These are phyloP conservation scores for Mycena amicta DNA, from an alignment of 768 basidiomycete genomes.

Conservation along the genomic window DNA sequence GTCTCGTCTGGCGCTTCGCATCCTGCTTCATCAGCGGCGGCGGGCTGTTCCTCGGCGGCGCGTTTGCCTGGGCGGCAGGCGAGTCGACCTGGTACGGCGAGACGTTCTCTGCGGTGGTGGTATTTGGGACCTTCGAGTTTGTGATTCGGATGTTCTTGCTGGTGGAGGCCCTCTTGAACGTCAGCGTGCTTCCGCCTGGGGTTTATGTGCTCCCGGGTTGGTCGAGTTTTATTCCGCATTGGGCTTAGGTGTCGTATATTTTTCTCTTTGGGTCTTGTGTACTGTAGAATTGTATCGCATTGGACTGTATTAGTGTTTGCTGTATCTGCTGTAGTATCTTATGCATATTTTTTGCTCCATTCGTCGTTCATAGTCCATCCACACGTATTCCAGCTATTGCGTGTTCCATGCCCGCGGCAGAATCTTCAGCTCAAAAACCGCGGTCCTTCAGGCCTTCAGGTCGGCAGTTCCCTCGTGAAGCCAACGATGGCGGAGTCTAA, in stretches of 20 bases:
- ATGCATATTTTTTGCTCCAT: too few relatives aligned
- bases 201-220: not conserved
- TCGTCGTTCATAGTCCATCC: too few relatives aligned
- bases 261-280: not conserved
- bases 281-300: too few relatives aligned
- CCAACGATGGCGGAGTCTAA: too few relatives aligned
- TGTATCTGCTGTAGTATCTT: too few relatives aligned
- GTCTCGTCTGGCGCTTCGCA: not conserved
- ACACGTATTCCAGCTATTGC: too few relatives aligned
- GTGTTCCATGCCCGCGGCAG: too few relatives aligned
- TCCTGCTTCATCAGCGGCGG: not conserved
- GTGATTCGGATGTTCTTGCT: not conserved
- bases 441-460: too few relatives aligned
- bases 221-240: not conserved
- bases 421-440: too few relatives aligned
- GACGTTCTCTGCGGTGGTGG: not conserved
- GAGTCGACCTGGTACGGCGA: not conserved
- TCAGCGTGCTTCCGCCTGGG: not conserved
- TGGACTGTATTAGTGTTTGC: too few relatives aligned
- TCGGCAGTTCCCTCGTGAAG: too few relatives aligned
- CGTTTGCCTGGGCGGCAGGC: not conserved
- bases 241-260: not conserved
- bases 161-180: not conserved
- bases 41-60: slow-evolving; percentile 1
- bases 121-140: not conserved